These are phyloP conservation scores for Yamadazyma kitorensis DNA, from an alignment of 805 yeast species.

Conservation along the genomic window DNA sequence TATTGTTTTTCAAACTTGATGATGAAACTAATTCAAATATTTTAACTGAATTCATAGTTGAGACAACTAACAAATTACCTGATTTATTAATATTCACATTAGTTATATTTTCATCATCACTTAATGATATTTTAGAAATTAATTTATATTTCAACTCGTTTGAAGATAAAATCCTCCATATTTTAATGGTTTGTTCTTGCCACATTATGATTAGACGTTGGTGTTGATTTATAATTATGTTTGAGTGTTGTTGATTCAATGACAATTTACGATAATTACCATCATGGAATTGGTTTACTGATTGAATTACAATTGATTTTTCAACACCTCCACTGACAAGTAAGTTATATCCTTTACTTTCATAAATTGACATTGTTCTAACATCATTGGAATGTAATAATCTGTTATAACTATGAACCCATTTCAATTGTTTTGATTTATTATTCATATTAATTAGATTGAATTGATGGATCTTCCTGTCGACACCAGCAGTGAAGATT, in stretches of 20 bases:
- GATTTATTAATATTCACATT: constrained; percentile 62
- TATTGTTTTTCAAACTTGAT: constrained; percentile 23
- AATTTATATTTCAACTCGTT: constrained; percentile 45
- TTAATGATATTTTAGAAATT: constrained; percentile 60
- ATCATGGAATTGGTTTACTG: constrained; percentile 64
- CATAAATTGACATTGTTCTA: constrained; percentile 69
- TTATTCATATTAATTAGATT: constrained; percentile 35
- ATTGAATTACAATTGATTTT: constrained; percentile 61
- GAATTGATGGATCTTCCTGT: constrained; percentile 81
- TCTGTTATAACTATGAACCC: constrained; percentile 77
- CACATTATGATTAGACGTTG: constrained; percentile 65
- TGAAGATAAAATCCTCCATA: constrained; percentile 57
- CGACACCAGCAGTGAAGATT: constrained; percentile 89
- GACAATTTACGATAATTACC: constrained; percentile 73
- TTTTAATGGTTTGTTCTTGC: constrained; percentile 77
- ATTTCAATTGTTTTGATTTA: constrained; percentile 40
- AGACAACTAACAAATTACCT: constrained; percentile 67
- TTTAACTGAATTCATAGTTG: constrained; percentile 65
- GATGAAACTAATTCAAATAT: constrained; percentile 57
- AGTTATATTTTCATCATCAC: constrained; percentile 79
- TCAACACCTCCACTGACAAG: constrained; percentile 85
- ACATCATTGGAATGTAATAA: constrained; percentile 85
- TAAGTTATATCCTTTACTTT: constrained; percentile 63
- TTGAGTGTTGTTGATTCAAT: constrained; percentile 54
- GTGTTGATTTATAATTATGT: constrained; percentile 44